Percentiles rank a stretch among this genome's conserved stretches.
Evolutionary conservation across 2,329 filamentous ascomycete species (phyloP).

Genomic region (Colletotrichum cereale): DNA sequence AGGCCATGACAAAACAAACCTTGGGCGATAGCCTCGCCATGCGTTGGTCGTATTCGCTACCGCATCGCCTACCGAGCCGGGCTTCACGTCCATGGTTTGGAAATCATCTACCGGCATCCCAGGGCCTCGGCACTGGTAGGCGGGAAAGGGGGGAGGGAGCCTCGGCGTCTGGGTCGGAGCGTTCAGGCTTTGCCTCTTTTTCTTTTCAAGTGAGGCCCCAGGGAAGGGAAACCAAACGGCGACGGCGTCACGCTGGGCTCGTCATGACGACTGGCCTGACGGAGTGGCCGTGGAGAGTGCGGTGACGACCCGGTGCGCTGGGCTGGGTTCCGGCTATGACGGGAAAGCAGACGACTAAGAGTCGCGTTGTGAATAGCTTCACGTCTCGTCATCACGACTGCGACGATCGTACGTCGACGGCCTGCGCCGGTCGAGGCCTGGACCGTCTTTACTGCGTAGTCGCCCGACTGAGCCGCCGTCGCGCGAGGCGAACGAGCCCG

Average conservation of each 20-base stretch:
- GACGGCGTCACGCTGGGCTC: background rate
- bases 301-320: background rate
- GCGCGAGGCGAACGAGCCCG: background rate
- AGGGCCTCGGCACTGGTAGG: background rate
- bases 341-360: background rate
- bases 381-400: background rate
- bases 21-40: background rate
- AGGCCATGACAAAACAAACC: background rate
- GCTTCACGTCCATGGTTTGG: background rate
- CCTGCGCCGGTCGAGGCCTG: background rate
- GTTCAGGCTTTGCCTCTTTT: background rate
- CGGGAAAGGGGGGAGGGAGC: background rate
- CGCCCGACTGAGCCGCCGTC: background rate
- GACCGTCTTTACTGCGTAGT: background rate
- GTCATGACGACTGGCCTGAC: background rate
- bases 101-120: background rate
- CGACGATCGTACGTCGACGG: background rate
- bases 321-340: background rate
- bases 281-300: background rate
- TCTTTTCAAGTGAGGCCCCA: too few relatives aligned
- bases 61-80: too few relatives aligned
- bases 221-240: background rate
- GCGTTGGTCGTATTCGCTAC: background rate
- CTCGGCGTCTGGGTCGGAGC: background rate
- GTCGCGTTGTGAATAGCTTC: slow-evolving; percentile 2